Evolutionary conservation across 495 filamentous ascomycete genomes (phyloP).

Genomic region (Xylaria acuta): DNA sequence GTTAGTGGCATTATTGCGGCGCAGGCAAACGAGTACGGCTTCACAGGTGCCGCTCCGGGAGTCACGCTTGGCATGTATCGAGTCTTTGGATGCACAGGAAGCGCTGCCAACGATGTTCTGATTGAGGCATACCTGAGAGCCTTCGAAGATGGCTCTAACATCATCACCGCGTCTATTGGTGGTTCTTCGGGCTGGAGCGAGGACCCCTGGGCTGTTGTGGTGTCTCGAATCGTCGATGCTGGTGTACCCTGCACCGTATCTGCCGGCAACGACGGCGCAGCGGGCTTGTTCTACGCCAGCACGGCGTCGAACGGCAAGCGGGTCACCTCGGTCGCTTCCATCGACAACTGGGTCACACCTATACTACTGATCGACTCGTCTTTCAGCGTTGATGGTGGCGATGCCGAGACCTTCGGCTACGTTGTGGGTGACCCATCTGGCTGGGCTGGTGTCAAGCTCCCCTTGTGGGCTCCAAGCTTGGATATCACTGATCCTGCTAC

Average conservation of each 20-base stretch:
- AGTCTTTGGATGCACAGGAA: conserved; percentile 58
- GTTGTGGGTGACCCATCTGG: conserved; percentile 46
- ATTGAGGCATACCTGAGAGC: conserved; percentile 63
- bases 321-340: conserved; percentile 59
- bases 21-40: conserved; percentile 55
- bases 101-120: conserved; percentile 59
- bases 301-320: conserved; percentile 58
- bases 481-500: conserved; percentile 55
- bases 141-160: conserved; percentile 62
- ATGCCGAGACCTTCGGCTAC: conserved; percentile 44
- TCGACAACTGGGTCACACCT: conserved; percentile 55
- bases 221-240: conserved; percentile 60
- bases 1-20: conserved; percentile 63
- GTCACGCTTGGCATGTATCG: conserved; percentile 62
- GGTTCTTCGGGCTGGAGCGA: conserved; percentile 61
- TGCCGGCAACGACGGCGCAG: conserved; percentile 59
- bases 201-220: conserved; percentile 60
- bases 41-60: conserved; percentile 61
- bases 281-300: conserved; percentile 61
- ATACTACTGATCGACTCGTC: conserved; percentile 47
- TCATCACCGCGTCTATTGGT: conserved; percentile 67
- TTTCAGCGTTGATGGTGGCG: conserved; percentile 41
- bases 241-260: conserved; percentile 63
- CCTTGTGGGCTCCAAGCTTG: conserved; percentile 57
- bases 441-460: conserved; percentile 50